Conservation (phyloP, 805 yeast species). For the Komagataella pseudopastoris region DNA sequence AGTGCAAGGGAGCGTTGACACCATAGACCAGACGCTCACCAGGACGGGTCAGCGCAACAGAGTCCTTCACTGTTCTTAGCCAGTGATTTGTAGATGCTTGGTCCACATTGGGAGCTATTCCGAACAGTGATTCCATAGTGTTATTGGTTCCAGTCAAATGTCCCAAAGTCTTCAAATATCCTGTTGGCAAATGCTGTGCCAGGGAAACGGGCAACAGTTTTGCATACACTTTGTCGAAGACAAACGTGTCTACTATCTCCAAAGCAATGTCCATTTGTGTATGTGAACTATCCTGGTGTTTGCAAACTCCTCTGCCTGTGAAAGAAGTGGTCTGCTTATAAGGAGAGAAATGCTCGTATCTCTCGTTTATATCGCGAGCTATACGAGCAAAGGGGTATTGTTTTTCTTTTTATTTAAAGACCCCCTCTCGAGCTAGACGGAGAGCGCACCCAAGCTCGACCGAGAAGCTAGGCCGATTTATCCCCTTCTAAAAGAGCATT, state of each 20-base stretch:
- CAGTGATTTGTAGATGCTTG: slow-evolving; percentile 15
- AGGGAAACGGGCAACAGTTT: slow-evolving; percentile 46
- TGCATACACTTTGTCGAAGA: slow-evolving; percentile 69
- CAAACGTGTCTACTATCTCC: slow-evolving; percentile 61
- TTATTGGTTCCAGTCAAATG: background rate
- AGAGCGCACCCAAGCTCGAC: background rate
- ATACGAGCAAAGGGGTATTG: background rate
- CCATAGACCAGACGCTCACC: slow-evolving; percentile 22
- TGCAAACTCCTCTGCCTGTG: background rate
- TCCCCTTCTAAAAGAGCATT: background rate
- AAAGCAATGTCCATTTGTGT: slow-evolving; percentile 75
- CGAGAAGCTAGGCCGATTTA: background rate
- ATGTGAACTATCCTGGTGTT: background rate
- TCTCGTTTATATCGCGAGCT: background rate
- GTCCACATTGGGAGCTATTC: slow-evolving; percentile 6
- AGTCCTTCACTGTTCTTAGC: slow-evolving; percentile 11
- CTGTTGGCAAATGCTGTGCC: slow-evolving; percentile 16
- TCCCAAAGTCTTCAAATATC: slow-evolving; percentile 1
- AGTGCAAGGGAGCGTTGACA: slow-evolving; percentile 29
- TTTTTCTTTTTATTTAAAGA: too few relatives aligned
- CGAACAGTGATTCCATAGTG: background rate
- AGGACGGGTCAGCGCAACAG: slow-evolving; percentile 4
- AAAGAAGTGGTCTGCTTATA: background rate
- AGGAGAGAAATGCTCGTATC: background rate
- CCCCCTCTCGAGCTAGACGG: background rate